Evolutionary conservation across 2,329 filamentous ascomycete genomes (phyloP), one percentile per base, ranked within the genome.

Genomic region (Dissoconium aciculare): DNA sequence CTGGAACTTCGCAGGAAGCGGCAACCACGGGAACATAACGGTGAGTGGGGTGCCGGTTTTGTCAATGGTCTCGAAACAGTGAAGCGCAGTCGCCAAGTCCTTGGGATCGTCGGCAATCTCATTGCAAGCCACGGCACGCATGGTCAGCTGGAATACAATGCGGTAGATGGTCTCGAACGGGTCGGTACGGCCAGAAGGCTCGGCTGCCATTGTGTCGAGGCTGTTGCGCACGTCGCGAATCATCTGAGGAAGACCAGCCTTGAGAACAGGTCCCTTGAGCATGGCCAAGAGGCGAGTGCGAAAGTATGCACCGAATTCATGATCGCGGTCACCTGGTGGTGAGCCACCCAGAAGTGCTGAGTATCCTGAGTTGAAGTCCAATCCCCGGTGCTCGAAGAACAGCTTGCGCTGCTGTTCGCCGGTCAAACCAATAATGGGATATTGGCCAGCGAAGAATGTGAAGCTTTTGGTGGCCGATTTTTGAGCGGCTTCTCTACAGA

Each of bases 91-190:
- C n/a, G 47, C 49, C 3, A 67, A 41, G 12, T 65, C 43, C 4
- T 38, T 39, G 0, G 56, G 54, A 29, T 66, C 53, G 3, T 66
- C 54, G 10, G 66, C 67, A 15, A 73, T 60, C 25, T 73, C 69
- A 17, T 61, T 53, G 30, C 59, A 59, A 5, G 64, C 68, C 1
- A 72, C 56, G 4, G 60, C 65, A 9, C 69, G 60, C 53, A 71
- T 69, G 3, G 66, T 72, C n/a, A 73, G 55, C 42, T 63, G 58
- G 47, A 65, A 73, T 1, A 72, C 57, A 32, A 68, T 53, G 4
- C 54, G 47, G 43, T 69, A 69, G 27, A 71, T 53, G 19, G 19
- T 23, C 19, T 8, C 19, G 41, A 72, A 71, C 0, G 68, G 67
- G 37, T 72, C 59, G 5, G 64, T 63, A 4, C 58, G 46, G 5